Conservation (phyloP, 345 rosid species). For the Geranium brycei region DNA sequence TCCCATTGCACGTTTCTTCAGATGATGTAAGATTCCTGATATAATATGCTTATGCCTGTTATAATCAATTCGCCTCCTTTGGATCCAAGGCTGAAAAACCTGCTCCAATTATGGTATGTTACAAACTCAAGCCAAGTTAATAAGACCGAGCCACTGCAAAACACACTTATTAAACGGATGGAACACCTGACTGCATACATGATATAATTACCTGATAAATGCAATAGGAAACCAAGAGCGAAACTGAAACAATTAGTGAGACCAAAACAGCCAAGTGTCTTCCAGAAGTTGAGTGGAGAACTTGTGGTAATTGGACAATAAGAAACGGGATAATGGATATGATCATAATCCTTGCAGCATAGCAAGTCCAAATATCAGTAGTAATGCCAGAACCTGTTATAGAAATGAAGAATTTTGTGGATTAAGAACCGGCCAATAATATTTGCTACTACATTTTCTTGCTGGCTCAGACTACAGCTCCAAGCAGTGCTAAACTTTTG, state of each 20-base stretch:
- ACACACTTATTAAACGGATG: neutral
- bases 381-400: slow-evolving; percentile 18
- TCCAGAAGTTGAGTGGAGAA: slow-evolving; percentile 14
- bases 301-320: slow-evolving; percentile 23
- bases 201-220: slow-evolving; percentile 25
- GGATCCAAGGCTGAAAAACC: slow-evolving; percentile 9
- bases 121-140: too few species aligned
- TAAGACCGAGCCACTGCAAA: neutral
- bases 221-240: slow-evolving; percentile 24
- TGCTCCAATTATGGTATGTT: neutral
- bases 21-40: neutral
- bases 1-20: neutral
- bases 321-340: slow-evolving; percentile 29
- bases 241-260: slow-evolving; percentile 21
- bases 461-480: too few species aligned
- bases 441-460: too few species aligned
- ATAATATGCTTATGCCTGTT: slow-evolving; percentile 2
- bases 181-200: too few species aligned
- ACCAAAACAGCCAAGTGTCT: slow-evolving; percentile 21
- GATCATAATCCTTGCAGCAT: slow-evolving; percentile 33
- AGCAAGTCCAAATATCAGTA: slow-evolving; percentile 32
- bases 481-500: too few species aligned
- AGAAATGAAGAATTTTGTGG: neutral
- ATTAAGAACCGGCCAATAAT: too few species aligned
- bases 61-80: slow-evolving; percentile 3